phyloP scores from a whole-genome alignment of 805 yeast species.

The Candida pseudofarinosa region DNA sequence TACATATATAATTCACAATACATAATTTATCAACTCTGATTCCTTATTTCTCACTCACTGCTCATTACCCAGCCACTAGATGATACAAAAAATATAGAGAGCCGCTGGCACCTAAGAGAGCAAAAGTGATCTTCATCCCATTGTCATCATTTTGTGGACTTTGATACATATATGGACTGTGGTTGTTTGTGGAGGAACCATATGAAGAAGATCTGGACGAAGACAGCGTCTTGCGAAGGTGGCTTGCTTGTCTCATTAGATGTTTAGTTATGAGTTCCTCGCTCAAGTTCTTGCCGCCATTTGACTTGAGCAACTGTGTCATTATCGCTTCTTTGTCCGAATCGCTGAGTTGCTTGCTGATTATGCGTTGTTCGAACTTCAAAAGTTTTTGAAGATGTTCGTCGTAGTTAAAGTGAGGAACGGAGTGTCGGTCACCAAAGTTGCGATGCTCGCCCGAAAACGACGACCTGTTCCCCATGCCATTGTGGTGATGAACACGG shows the following conservation, averaged over 20 bases:
- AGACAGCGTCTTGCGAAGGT: slow-evolving; percentile 3
- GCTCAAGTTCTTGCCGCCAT: slow-evolving; percentile 27
- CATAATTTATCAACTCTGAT: background rate
- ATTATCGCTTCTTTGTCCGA: slow-evolving; percentile 30
- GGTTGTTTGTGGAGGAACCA: slow-evolving; percentile 1
- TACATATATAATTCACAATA: slow-evolving; percentile 2
- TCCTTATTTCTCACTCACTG: background rate
- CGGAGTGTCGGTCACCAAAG: slow-evolving; percentile 45
- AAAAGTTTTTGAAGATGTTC: slow-evolving; percentile 51
- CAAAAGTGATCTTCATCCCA: slow-evolving; percentile 17
- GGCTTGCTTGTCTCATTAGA: slow-evolving; percentile 35
- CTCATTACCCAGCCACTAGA: slow-evolving; percentile 4
- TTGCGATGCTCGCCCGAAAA: slow-evolving; percentile 35
- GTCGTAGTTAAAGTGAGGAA: slow-evolving; percentile 59
- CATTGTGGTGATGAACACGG: slow-evolving; percentile 18
- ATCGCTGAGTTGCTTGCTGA: slow-evolving; percentile 26
- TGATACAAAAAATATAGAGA: slow-evolving; percentile 26
- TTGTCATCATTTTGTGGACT: slow-evolving; percentile 24
- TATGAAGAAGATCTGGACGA: slow-evolving; percentile 2
- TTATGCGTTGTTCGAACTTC: slow-evolving; percentile 42
- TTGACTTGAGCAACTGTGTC: slow-evolving; percentile 29
- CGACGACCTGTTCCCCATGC: slow-evolving; percentile 13
- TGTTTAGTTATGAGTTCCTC: slow-evolving; percentile 42
- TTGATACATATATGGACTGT: slow-evolving; percentile 32
- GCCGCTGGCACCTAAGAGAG: slow-evolving; percentile 32